Evolutionary conservation across 345 rosid species (phyloP).

Genomic region (Camelina laxa): DNA sequence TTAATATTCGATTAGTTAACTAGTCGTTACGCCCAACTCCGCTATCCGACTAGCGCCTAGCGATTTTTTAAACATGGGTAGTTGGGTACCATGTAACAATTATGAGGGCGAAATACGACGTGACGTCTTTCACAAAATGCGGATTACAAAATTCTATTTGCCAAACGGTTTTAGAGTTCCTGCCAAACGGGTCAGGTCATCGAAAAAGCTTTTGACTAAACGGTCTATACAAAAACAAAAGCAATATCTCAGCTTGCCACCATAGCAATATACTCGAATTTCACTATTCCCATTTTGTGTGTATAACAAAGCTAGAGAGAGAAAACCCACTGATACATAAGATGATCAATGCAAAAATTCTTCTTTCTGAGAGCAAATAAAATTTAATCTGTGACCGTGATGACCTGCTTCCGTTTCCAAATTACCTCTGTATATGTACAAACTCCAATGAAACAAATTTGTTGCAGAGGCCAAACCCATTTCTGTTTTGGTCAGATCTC

Average conservation of each 20-base stretch:
- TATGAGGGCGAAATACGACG: too few species aligned
- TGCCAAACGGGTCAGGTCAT: too few species aligned
- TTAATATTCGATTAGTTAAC: too few species aligned
- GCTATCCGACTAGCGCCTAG: too few species aligned
- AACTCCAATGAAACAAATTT: slow-evolving; percentile 21
- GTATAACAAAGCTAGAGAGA: slow-evolving; percentile 6
- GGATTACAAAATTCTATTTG: too few species aligned
- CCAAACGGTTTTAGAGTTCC: too few species aligned
- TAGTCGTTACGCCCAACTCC: too few species aligned
- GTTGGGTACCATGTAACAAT: too few species aligned
- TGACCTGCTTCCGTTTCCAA: slow-evolving; percentile 10
- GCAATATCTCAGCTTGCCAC: slow-evolving; percentile 14
- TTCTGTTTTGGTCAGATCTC: slow-evolving; percentile 43
- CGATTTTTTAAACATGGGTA: too few species aligned
- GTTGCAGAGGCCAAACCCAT: slow-evolving; percentile 21
- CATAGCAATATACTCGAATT: neutral
- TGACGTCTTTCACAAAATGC: too few species aligned
- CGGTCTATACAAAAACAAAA: slow-evolving; percentile 7
- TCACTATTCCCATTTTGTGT: neutral
- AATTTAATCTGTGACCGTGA: neutral
- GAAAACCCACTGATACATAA: slow-evolving; percentile 1
- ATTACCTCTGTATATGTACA: slow-evolving; percentile 33
- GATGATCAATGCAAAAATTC: slow-evolving; percentile 15
- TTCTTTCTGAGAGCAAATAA: slow-evolving; percentile 16
- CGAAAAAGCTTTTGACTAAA: neutral